Evolutionary conservation across 1,139 yeast species (phyloP), one percentile per base, ranked within the genome.

Genomic region (Nakaseomyces sp.): DNA sequence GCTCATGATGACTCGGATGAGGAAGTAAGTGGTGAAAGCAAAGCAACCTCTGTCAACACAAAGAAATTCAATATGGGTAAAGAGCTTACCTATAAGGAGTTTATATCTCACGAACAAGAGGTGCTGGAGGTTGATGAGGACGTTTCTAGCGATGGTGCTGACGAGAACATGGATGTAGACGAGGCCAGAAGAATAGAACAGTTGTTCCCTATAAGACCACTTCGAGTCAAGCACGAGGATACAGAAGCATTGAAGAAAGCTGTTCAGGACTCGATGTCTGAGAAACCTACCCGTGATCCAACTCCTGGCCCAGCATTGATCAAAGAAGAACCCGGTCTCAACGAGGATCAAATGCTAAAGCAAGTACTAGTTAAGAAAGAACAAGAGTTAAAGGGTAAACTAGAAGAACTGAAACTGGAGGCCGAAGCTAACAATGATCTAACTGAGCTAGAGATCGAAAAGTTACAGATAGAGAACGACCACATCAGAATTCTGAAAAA

Each of bases 61-160:
- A 72, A 25, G 25, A 36, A 67, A 52, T 78, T 80, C 50, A 74
- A 80, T 58, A 79, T 81, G 84, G 77, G 77, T 41, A 70, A 72
- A 52, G 80, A 73, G 43, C 77, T 77, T 50, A 65, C 65, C 29
- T 71, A 26, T 10, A 25, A 32, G 10, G 30, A 40, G 16, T 35
- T 31, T 20, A 40, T 40, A 31, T 13, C 28, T 16, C 38, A 35
- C 13, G 38, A 35, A 22, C 26, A 35, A 22, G 38, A 35, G 18
- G 18, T 75, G 52, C 73, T 72, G 17, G 75, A 54, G 24, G 25
- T 51, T 15, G 41, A 44, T 13, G 50, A 50, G 7, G 51, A 52
- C 9, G 50, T 46, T 20, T 44, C 70, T 31, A 71, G 67, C 22
- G 79, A 70, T 16, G 74, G 41, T 58, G 71, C 47, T 54, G 56